Base-by-base conservation (phyloP, 1,284 basidiomycete genomes). In the Marasmius tenuissimus region DNA sequence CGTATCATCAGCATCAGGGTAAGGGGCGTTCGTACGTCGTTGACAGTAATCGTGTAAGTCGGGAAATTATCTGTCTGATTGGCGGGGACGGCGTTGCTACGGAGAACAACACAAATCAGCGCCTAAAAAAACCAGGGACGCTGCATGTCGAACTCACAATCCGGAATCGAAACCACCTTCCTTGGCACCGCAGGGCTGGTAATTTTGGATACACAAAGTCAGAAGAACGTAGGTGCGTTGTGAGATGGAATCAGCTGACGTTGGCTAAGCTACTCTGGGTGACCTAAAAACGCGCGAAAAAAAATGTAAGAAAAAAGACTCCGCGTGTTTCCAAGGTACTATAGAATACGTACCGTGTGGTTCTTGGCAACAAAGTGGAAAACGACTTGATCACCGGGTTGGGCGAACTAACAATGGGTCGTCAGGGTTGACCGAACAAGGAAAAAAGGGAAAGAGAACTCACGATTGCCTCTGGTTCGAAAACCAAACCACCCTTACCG, bases 261-360 rank as follows among this genome's bases (percentile, higher is more conserved):
- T 76, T 78, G 33, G 73, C 74, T 37, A 72, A 75, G 78, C 70
- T 80, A 79, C 67, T 79, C 77, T 62, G 73, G 73, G 59, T 60
- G 27, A 53, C 59, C 59, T 60, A 20, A 12, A 54, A 18, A 37
- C 9, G 10, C 34, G 16, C 12, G 50, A 42, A 33, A 11, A 9
- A 22, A n/a, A 27, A 27, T 27, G 27, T 6, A 18, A 45, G 12
- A 14, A 37, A 10, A 7, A 12, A 7, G 4, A 18, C 1, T 18
- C 20, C 38, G 4, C 10, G 45, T n/a, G n/a, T 20, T 12, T 8
- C 18, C 34, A 20, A 40, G n/a, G 9, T 20, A 18, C 12, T 12
- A 73, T 68, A 18, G 20, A n/a, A 33, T 9, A 16, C 52, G 45
- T 22, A 60, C 59, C 34, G 74, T 35, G 33, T 60, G 59, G 34